These are phyloP conservation scores for Tuber brumale DNA, from an alignment of 495 filamentous ascomycete genomes.

Conservation along the genomic window DNA sequence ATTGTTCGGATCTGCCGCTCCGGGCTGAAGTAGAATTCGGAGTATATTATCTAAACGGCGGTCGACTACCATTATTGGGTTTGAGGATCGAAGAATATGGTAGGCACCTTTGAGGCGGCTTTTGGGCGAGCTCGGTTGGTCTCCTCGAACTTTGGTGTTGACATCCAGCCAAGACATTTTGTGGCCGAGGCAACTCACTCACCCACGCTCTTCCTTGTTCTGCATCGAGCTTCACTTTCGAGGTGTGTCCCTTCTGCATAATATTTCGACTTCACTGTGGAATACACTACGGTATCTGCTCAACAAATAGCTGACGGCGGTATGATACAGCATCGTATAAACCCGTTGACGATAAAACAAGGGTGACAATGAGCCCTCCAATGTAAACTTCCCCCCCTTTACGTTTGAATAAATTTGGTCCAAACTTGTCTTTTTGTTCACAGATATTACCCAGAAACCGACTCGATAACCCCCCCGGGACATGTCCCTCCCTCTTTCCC, in stretches of 20 bases:
- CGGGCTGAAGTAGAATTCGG: slow-evolving; percentile 38
- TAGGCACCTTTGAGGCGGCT: slow-evolving; percentile 6
- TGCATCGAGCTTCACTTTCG: background rate
- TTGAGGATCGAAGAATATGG: slow-evolving; percentile 3
- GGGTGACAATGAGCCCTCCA: background rate
- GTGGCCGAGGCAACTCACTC: background rate
- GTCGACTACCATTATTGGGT: slow-evolving; percentile 38
- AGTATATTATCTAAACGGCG: slow-evolving; percentile 41
- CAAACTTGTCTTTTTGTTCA: slow-evolving; percentile 8
- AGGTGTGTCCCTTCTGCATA: background rate
- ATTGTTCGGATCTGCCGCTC: slow-evolving; percentile 40
- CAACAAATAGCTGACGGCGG: background rate
- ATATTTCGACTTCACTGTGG: background rate
- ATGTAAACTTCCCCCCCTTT: background rate
- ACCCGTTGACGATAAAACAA: background rate
- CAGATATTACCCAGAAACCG: slow-evolving; percentile 21
- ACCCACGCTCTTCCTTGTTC: background rate
- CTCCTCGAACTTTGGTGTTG: slow-evolving; percentile 21
- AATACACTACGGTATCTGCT: background rate
- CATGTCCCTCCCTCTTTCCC: slow-evolving; percentile 76
- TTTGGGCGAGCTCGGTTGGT: slow-evolving; percentile 17
- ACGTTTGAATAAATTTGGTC: background rate
- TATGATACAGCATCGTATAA: background rate
- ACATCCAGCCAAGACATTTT: slow-evolving; percentile 26
- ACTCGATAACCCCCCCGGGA: slow-evolving; percentile 48